These are phyloP conservation scores for Silybum marianum DNA, from an alignment of 129 eudicot species.

Conservation along the genomic window DNA sequence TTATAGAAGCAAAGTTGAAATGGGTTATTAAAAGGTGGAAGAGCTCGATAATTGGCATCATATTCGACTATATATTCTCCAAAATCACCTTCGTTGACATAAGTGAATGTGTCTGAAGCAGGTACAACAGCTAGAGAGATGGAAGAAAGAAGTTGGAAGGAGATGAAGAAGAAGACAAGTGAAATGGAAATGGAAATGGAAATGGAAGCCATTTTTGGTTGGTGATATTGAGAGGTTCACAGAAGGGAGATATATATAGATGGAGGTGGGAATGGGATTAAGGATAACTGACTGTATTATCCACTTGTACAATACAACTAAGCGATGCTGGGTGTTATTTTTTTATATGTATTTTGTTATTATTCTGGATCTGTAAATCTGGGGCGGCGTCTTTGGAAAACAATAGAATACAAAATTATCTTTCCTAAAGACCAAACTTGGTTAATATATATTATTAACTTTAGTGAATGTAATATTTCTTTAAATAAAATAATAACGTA, in stretches of 20 bases:
- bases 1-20: constrained; percentile 64
- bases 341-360: not conserved
- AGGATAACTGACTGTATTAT: not conserved
- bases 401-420: not conserved
- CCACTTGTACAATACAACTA: constrained; percentile 5
- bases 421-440: not conserved
- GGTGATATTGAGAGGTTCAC: not conserved
- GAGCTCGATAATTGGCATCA: constrained; percentile 35
- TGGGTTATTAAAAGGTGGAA: constrained; percentile 28
- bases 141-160: constrained; percentile 15
- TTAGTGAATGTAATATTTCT: too few species aligned
- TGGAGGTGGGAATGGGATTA: not conserved
- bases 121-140: constrained; percentile 41
- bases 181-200: constrained; percentile 13
- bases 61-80: constrained; percentile 49
- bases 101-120: constrained; percentile 39
- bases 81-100: constrained; percentile 47
- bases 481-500: too few species aligned
- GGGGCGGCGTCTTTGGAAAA: not conserved
- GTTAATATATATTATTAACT: not conserved
- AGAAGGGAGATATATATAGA: not conserved
- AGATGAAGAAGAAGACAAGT: constrained; percentile 8
- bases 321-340: not conserved
- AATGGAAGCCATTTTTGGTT: constrained; percentile 25
- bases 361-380: not conserved